A percentile compares a stretch with the other conserved stretches of the same genome.
phyloP scores from a whole-genome alignment of 176 grass and related monocot genomes.

The Guadua angustifolia region DNA sequence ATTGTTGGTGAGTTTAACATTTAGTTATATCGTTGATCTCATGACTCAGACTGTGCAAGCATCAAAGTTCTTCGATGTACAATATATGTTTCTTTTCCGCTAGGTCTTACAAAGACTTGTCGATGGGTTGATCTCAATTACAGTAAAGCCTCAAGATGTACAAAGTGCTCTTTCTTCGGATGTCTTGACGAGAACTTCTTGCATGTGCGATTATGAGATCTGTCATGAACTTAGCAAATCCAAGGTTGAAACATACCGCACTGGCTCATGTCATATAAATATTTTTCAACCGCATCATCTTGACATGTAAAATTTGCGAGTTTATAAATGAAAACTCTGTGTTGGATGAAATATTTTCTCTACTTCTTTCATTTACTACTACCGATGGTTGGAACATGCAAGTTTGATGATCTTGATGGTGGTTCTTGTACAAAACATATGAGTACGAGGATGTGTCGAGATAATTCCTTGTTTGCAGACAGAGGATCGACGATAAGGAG shows the following conservation, averaged over 20 bases:
- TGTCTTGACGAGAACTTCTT: constrained; percentile 84
- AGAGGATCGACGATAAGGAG: constrained; percentile 91
- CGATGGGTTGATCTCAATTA: constrained; percentile 72
- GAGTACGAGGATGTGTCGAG: too few species aligned
- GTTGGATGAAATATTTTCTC: too few species aligned
- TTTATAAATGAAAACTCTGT: constrained; percentile 99
- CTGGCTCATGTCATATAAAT: constrained; percentile 26
- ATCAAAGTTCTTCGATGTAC: constrained; percentile 17
- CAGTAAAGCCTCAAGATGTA: constrained; percentile 73
- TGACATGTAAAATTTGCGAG: constrained; percentile 59
- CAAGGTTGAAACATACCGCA: constrained; percentile 62
- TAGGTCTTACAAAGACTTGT: constrained; percentile 85
- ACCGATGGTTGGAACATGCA: too few species aligned
- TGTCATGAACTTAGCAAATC: constrained; percentile 85
- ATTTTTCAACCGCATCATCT: constrained; percentile 31
- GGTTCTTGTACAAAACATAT: too few species aligned
- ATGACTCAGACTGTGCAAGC: constrained; percentile 13
- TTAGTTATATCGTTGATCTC: constrained; percentile 9
- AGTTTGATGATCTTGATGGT: too few species aligned
- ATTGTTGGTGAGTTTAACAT: too few species aligned
- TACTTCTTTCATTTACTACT: too few species aligned
- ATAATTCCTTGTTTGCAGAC: constrained; percentile 54
- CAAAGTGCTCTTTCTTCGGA: constrained; percentile 83
- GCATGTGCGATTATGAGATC: constrained; percentile 86
- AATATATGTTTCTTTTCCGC: constrained; percentile 33